phyloP scores from a whole-genome alignment of 352 stramenopile species.

The Phytophthora multivora region DNA sequence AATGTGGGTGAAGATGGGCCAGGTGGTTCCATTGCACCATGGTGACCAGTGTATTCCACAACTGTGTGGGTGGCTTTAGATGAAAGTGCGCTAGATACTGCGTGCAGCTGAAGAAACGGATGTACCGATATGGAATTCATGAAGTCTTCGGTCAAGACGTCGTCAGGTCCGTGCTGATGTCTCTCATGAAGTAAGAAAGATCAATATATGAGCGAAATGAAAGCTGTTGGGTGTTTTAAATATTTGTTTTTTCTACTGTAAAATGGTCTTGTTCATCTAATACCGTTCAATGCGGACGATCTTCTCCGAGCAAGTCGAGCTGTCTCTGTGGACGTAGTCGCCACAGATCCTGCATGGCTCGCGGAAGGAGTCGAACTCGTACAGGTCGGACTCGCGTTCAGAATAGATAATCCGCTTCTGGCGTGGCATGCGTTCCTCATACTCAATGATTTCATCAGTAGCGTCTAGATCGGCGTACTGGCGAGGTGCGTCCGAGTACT shows the following conservation, averaged over 20 bases:
- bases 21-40: conserved; percentile 9
- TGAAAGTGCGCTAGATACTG: neutral
- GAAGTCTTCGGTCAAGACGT: conserved; percentile 4
- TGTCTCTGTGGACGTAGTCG: conserved; percentile 18
- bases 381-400: conserved; percentile 15
- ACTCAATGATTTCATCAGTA: conserved; percentile 21
- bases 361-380: conserved; percentile 16
- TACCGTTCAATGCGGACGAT: conserved; percentile 4
- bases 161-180: neutral
- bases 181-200: too few species aligned
- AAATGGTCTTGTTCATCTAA: too few species aligned
- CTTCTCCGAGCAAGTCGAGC: conserved; percentile 23
- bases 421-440: conserved; percentile 9
- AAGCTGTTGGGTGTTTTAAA: too few species aligned
- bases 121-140: conserved; percentile 4
- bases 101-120: neutral
- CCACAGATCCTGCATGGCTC: conserved; percentile 14
- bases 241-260: too few species aligned
- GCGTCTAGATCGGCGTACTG: conserved; percentile 14
- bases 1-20: too few species aligned
- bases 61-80: neutral
- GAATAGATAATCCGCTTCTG: conserved; percentile 22
- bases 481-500: neutral
- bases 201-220: too few species aligned
- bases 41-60: neutral